Conservation (phyloP, 306 rosid genomes). For the Fragaria iinumae region DNA sequence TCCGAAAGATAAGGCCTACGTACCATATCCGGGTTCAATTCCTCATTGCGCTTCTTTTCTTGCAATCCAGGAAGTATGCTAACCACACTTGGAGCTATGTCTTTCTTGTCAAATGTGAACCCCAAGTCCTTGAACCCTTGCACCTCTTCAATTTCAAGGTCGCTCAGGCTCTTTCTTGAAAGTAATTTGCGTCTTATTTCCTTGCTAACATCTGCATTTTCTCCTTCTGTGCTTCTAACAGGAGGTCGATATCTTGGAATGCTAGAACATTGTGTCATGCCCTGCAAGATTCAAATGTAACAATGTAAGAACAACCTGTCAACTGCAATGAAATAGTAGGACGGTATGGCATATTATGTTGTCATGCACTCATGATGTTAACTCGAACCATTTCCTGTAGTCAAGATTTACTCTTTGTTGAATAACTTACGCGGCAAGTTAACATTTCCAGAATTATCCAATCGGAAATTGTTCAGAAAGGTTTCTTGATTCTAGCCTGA, state of each 20-base stretch:
- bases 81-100: constrained; percentile 53
- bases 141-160: constrained; percentile 78
- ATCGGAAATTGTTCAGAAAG: neutral
- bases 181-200: constrained; percentile 37
- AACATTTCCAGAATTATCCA: neutral
- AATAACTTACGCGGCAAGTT: neutral
- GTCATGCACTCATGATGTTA: neutral
- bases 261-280: constrained; percentile 43
- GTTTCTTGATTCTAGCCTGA: neutral
- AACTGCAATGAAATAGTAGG: neutral
- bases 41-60: constrained; percentile 44
- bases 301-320: neutral
- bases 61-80: constrained; percentile 83
- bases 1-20: constrained; percentile 88
- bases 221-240: constrained; percentile 28
- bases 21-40: constrained; percentile 40
- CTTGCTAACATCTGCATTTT: constrained; percentile 39
- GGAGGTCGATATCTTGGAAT: constrained; percentile 42
- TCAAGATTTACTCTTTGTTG: neutral
- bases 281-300: constrained; percentile 14
- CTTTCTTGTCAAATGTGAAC: constrained; percentile 72
- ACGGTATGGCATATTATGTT: neutral
- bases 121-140: constrained; percentile 95
- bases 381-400: neutral
- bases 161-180: constrained; percentile 62